Conservation (phyloP, 176 grass and related monocot species). For the Aegilops tauschii region DNA sequence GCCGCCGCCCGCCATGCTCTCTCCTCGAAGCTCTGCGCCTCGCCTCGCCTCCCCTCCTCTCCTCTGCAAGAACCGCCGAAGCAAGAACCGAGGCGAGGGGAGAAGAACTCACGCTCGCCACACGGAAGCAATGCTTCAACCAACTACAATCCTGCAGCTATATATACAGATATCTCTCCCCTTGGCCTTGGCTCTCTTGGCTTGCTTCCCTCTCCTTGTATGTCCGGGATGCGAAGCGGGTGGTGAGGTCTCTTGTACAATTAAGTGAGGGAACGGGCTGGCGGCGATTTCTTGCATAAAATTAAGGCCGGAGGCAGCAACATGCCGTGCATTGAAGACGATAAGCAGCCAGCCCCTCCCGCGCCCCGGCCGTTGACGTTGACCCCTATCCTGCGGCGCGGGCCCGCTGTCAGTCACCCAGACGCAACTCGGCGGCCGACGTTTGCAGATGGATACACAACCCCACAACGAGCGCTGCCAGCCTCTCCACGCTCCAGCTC, state of each 20-base stretch:
- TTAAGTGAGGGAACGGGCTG: background rate
- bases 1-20: constrained; percentile 59
- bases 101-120: background rate
- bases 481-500: background rate
- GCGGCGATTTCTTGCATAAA: background rate
- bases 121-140: constrained; percentile 31
- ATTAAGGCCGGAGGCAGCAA: too few relatives aligned
- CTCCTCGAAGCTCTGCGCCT: background rate
- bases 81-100: background rate
- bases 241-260: background rate
- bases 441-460: background rate
- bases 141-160: background rate
- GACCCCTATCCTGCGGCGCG: background rate
- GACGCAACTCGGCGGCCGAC: background rate
- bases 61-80: background rate
- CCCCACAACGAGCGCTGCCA: background rate
- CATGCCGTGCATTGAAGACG: background rate
- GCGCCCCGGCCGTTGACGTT: background rate
- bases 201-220: too few relatives aligned
- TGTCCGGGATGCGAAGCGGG: background rate
- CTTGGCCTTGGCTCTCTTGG: too few relatives aligned
- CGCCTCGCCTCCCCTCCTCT: too few relatives aligned
- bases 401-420: background rate
- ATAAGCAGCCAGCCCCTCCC: background rate
- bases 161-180: background rate